Percentiles rank a stretch among this genome's conserved stretches.
Conservation (phyloP, 306 rosid genomes). For the Sesbania bispinosa region DNA sequence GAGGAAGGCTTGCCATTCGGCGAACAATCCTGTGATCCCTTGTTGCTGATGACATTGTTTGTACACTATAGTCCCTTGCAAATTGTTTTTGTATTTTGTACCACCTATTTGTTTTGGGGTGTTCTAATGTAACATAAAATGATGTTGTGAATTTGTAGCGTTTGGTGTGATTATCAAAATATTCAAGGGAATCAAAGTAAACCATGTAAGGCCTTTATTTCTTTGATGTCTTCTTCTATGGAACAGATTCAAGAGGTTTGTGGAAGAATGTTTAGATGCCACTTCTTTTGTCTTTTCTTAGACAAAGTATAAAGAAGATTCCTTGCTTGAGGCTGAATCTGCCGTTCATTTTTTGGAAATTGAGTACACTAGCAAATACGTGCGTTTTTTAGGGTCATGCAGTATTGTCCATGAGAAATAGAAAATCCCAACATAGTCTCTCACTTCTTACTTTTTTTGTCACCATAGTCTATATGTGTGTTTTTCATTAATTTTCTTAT, state of each 20-base stretch:
- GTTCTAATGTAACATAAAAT: not conserved
- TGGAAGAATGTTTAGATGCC: constrained; percentile 37
- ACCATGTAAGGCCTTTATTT: not conserved
- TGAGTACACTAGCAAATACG: no score
- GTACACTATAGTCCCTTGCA: not conserved
- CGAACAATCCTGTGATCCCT: constrained; percentile 57
- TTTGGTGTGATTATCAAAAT: not conserved
- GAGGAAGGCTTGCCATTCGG: constrained; percentile 55
- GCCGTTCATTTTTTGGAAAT: constrained; percentile 31
- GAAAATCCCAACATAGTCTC: no score
- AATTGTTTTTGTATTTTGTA: not conserved
- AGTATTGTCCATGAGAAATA: no score
- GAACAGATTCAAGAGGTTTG: constrained; percentile 10
- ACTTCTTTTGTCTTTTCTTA: constrained; percentile 12
- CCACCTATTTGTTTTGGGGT: not conserved
- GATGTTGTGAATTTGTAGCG: not conserved
- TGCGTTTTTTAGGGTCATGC: no score
- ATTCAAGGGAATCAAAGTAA: not conserved
- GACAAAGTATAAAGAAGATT: constrained; percentile 36
- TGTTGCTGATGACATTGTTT: constrained; percentile 37
- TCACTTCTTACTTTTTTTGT: no score
- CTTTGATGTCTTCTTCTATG: not conserved
- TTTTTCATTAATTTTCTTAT: no score
- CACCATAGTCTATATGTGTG: no score
- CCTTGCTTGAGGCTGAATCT: constrained; percentile 50